Conservation (phyloP, 2,329 filamentous ascomycete species). For the Ambrosiella xylebori region DNA sequence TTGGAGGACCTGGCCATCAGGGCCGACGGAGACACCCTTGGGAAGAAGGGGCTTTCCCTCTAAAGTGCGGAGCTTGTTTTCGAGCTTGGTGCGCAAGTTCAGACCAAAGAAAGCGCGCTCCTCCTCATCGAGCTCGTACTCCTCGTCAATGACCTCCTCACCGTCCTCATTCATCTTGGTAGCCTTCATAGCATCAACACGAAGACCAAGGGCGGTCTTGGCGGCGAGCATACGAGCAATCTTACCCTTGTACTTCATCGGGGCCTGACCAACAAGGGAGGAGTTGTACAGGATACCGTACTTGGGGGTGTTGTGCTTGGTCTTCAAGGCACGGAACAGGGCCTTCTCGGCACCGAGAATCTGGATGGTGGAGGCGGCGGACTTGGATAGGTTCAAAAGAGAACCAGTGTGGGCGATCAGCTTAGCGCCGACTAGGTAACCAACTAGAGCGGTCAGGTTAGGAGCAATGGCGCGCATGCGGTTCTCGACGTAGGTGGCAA, state of each 20-base stretch:
- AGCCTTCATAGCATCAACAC: conserved; percentile 60
- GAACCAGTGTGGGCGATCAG: conserved; percentile 91
- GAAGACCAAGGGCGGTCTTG: conserved; percentile 82
- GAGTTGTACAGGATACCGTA: conserved; percentile 91
- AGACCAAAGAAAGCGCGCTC: conserved; percentile 71
- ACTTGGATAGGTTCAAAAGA: conserved; percentile 86
- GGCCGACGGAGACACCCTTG: conserved; percentile 56
- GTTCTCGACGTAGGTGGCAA: conserved; percentile 74
- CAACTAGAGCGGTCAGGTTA: conserved; percentile 83
- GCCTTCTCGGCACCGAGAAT: conserved; percentile 98
- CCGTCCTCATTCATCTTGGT: conserved; percentile 54
- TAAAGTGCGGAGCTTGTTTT: conserved; percentile 57
- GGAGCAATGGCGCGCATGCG: conserved; percentile 96
- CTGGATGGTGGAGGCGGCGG: conserved; percentile 87
- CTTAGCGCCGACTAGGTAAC: conserved; percentile 82
- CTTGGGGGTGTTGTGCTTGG: conserved; percentile 97
- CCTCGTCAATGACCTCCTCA: conserved; percentile 40
- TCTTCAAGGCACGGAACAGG: conserved; percentile 94
- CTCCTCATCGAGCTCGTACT: conserved; percentile 65
- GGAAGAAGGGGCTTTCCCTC: conserved; percentile 81
- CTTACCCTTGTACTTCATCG: conserved; percentile 98
- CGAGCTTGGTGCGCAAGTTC: conserved; percentile 51
- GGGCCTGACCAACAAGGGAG: conserved; percentile 88
- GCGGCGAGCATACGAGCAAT: conserved; percentile 91
- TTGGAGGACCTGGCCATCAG: conserved; percentile 46